These are phyloP conservation scores for Colletotrichum noveboracense DNA, from an alignment of 2,329 filamentous ascomycete genomes.

Conservation along the genomic window DNA sequence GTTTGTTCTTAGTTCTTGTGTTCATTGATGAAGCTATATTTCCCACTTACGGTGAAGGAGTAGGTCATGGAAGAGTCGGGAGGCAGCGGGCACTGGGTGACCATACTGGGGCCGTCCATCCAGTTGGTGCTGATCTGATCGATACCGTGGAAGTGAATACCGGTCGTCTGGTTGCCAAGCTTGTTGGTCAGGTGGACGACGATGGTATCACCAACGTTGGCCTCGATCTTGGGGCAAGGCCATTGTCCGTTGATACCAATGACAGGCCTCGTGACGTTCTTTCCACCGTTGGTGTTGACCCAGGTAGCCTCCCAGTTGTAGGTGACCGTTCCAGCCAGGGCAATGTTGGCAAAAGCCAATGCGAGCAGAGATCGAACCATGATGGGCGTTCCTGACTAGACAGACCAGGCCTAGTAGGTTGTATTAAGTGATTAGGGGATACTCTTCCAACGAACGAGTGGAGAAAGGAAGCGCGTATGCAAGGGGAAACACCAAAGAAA, in stretches of 20 bases:
- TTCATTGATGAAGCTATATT: not conserved
- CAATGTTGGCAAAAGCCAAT: conserved; percentile 26
- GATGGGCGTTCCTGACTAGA: not conserved
- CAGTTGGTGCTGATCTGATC: conserved; percentile 55
- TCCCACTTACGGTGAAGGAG: conserved; percentile 47
- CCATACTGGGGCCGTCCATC: conserved; percentile 64
- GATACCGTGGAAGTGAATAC: conserved; percentile 65
- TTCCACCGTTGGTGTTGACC: conserved; percentile 42
- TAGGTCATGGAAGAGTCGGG: conserved; percentile 60
- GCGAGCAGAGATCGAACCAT: conserved; percentile 7
- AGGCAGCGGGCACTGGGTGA: conserved; percentile 60
- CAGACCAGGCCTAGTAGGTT: not conserved
- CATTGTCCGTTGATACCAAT: conserved; percentile 66
- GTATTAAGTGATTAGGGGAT: not conserved
- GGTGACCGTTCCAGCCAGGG: conserved; percentile 35
- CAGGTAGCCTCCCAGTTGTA: conserved; percentile 45
- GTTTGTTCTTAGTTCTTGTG: not conserved
- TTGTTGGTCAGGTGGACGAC: conserved; percentile 54
- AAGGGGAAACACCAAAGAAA: not conserved
- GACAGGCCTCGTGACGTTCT: conserved; percentile 38
- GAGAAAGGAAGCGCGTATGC: not conserved
- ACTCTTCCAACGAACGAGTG: conserved; percentile 13
- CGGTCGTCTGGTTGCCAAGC: conserved; percentile 58
- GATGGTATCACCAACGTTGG: conserved; percentile 54
- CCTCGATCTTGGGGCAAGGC: conserved; percentile 63